Conservation (phyloP, 2,329 filamentous ascomycete species). For the Fusarium sp. region DNA sequence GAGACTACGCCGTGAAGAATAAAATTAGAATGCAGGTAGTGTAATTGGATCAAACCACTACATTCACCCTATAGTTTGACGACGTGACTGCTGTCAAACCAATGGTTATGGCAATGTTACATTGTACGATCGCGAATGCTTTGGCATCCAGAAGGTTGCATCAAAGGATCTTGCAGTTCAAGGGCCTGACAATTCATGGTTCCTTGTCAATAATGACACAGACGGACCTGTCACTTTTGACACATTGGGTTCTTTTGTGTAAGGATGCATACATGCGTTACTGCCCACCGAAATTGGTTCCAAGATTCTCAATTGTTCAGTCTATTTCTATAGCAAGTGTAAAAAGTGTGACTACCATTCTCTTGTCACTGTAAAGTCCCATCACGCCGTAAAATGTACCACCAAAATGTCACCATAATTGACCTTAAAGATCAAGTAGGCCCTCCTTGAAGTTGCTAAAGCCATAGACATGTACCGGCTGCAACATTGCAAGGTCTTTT, state of each 20-base stretch:
- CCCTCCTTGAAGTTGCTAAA: constrained; percentile 7
- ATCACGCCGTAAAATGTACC: neutral
- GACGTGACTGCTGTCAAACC: neutral
- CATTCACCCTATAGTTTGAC: neutral
- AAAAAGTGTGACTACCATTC: constrained; percentile 1
- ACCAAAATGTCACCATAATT: neutral
- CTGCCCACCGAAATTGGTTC: neutral
- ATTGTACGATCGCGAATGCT: neutral
- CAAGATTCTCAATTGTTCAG: neutral
- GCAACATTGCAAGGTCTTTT: neutral
- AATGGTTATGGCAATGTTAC: neutral
- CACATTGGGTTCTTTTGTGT: neutral
- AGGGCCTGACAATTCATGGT: neutral
- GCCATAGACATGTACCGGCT: constrained; percentile 7
- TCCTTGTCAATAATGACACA: neutral
- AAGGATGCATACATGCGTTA: neutral
- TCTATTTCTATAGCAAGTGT: constrained; percentile 1
- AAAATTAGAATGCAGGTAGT: neutral
- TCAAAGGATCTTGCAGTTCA: too few species aligned
- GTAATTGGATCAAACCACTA: neutral
- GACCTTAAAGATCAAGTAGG: neutral
- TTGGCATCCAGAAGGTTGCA: too few species aligned
- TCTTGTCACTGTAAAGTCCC: neutral
- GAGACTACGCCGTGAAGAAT: neutral
- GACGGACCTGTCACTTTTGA: neutral